Conservation (phyloP, 2,329 filamentous ascomycete genomes). For the Scortechinia acanthostroma region DNA sequence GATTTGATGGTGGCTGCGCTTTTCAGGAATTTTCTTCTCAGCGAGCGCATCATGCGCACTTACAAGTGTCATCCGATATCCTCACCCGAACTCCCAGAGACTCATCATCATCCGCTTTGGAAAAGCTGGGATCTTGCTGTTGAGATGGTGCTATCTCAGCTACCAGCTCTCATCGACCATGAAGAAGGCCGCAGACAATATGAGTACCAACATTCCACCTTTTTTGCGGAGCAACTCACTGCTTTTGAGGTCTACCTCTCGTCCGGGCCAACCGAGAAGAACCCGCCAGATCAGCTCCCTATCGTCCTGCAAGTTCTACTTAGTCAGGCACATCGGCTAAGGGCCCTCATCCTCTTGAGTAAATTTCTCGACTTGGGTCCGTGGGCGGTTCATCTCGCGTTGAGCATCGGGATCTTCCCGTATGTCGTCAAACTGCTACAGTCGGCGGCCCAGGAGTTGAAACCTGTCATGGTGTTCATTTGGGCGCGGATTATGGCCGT, state of each 20-base stretch:
- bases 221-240: conserved; percentile 94
- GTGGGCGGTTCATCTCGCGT: conserved; percentile 95
- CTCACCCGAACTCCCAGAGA: conserved; percentile 84
- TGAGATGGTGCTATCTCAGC: conserved; percentile 84
- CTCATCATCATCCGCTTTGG: conserved; percentile 90
- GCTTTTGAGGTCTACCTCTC: conserved; percentile 93
- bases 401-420: conserved; percentile 97
- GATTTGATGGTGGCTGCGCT: conserved; percentile 98
- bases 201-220: conserved; percentile 87
- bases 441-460: conserved; percentile 87
- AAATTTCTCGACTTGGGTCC: conserved; percentile 92
- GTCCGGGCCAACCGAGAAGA: conserved; percentile 75
- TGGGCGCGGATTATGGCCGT: conserved; percentile 95
- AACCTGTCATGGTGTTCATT: conserved; percentile 98
- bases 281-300: conserved; percentile 86
- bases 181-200: conserved; percentile 67
- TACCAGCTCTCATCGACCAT: conserved; percentile 77
- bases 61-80: conserved; percentile 95
- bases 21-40: conserved; percentile 90
- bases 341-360: conserved; percentile 83
- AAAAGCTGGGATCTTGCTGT: conserved; percentile 96
- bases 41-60: conserved; percentile 89
- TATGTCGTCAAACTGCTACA: conserved; percentile 97
- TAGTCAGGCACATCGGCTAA: conserved; percentile 86
- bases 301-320: conserved; percentile 93